These are phyloP conservation scores for Aspergillus tanneri DNA, from an alignment of 2,329 filamentous ascomycete species.

Conservation along the genomic window DNA sequence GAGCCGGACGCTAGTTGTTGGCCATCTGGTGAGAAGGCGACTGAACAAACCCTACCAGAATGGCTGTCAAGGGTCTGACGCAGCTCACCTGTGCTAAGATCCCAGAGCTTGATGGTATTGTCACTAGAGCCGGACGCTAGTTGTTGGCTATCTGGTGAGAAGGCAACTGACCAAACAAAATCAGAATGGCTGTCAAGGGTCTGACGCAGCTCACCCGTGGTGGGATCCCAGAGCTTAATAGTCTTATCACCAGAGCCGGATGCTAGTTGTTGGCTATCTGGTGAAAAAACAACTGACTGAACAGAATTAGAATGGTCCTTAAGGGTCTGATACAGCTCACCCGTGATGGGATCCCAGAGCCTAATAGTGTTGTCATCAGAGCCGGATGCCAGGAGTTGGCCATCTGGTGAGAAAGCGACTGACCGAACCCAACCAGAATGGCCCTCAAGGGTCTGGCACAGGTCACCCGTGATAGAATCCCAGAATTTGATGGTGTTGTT, in stretches of 20 bases:
- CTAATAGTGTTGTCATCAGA: background rate
- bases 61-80: background rate
- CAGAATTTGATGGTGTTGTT: background rate
- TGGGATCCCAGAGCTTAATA: background rate
- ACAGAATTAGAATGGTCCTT: background rate
- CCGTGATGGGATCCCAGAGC: background rate
- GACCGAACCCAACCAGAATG: background rate
- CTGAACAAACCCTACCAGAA: background rate
- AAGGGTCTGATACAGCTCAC: too few species aligned
- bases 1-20: background rate
- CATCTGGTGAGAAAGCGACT: background rate
- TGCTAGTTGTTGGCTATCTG: background rate
- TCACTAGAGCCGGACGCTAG: background rate
- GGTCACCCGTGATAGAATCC: too few species aligned
- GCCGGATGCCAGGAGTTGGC: background rate
- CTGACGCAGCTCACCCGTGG: background rate
- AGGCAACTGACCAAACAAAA: background rate
- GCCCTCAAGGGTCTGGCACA: too few species aligned
- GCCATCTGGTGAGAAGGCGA: background rate
- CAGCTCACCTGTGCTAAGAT: too few species aligned
- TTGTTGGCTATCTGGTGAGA: background rate
- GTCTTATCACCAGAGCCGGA: background rate
- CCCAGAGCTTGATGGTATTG: background rate
- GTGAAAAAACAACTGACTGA: background rate
- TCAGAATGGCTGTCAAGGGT: background rate